Conservation (phyloP, 2,329 filamentous ascomycete species). For the Knufia petricola region DNA sequence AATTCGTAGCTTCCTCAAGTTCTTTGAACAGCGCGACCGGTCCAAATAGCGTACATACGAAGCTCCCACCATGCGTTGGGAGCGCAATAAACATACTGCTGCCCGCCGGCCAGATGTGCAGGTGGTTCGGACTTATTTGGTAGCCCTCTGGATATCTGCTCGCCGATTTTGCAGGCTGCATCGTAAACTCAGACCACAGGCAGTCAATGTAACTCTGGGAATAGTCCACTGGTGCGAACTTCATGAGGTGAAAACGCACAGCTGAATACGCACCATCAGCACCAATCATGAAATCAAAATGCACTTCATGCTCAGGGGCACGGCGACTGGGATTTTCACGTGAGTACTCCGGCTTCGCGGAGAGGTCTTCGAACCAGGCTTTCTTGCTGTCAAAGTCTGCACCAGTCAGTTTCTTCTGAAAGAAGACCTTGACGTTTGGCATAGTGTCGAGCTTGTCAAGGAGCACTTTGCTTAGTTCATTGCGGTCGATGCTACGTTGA, state of each 20-base stretch:
- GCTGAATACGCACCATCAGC: constrained; percentile 93
- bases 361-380: constrained; percentile 71
- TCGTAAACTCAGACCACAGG: constrained; percentile 91
- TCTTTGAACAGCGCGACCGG: constrained; percentile 58
- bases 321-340: constrained; percentile 28
- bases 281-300: constrained; percentile 89
- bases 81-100: constrained; percentile 99
- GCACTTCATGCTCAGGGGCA: constrained; percentile 64
- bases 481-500: constrained; percentile 79
- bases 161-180: constrained; percentile 44
- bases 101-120: constrained; percentile 94
- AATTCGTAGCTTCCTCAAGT: constrained; percentile 52
- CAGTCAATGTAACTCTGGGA: constrained; percentile 93
- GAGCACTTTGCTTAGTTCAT: constrained; percentile 69
- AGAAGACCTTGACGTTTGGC: constrained; percentile 84
- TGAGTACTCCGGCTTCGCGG: constrained; percentile 18
- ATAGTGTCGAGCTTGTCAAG: constrained; percentile 74
- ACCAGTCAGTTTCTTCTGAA: constrained; percentile 86
- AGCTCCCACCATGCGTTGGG: constrained; percentile 75
- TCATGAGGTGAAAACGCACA: constrained; percentile 90
- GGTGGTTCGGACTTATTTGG: constrained; percentile 77
- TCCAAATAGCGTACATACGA: constrained; percentile 90
- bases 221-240: constrained; percentile 82
- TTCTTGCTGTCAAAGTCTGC: constrained; percentile 70
- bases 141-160: constrained; percentile 44